A percentile compares a stretch with the other conserved stretches of the same genome.
Conservation (phyloP, 2,329 filamentous ascomycete genomes). For the Botrytis paeoniae region DNA sequence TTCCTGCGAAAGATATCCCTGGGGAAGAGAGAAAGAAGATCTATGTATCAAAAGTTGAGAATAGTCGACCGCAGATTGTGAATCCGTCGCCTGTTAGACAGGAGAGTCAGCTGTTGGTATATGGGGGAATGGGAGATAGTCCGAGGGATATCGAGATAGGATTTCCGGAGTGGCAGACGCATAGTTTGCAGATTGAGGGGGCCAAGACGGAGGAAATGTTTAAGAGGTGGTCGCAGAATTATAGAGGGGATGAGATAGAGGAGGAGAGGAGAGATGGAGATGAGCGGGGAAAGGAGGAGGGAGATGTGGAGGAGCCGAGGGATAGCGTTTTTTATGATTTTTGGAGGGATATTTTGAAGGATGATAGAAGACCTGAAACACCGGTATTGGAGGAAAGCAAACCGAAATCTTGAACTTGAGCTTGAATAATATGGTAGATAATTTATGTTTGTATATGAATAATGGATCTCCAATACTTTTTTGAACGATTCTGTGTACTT, state of each 20-base stretch:
- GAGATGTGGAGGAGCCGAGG: not conserved
- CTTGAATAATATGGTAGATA: not conserved
- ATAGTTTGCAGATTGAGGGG: not conserved
- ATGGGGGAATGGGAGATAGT: slow-evolving; percentile 4
- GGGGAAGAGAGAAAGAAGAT: not conserved
- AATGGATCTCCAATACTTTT: not conserved
- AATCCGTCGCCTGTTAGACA: slow-evolving; percentile 11
- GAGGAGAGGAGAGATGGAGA: not conserved
- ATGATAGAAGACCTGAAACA: not conserved
- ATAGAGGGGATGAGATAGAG: not conserved
- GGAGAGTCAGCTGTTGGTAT: not conserved
- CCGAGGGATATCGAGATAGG: slow-evolving; percentile 8
- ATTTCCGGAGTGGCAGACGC: slow-evolving; percentile 7
- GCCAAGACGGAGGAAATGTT: slow-evolving; percentile 1
- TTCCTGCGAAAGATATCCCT: not conserved
- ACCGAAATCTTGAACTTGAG: not conserved
- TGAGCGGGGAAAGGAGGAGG: not conserved
- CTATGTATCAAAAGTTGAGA: not conserved
- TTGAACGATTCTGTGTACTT: not conserved
- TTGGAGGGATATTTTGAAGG: not conserved
- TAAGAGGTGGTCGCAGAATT: slow-evolving; percentile 14
- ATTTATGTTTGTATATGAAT: not conserved
- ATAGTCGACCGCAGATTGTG: not conserved
- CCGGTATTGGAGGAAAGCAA: not conserved
- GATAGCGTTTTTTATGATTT: slow-evolving; percentile 7